Evolutionary conservation across 2,329 filamentous ascomycete species (phyloP).

Genomic region (Emergomyces africanus): DNA sequence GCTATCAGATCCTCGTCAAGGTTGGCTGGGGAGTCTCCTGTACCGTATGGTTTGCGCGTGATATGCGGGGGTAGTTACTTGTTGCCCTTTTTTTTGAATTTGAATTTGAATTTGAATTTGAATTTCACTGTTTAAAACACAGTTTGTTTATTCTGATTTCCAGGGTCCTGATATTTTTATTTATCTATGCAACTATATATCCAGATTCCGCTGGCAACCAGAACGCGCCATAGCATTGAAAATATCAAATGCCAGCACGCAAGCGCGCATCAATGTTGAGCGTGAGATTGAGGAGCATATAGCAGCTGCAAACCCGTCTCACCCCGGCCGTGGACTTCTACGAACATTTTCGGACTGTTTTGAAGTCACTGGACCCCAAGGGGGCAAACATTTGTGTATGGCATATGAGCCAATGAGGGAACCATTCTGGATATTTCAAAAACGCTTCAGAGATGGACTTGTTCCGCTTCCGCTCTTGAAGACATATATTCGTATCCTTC

Average conservation of each 20-base stretch:
- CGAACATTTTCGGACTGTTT: constrained; percentile 19
- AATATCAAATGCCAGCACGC: constrained; percentile 4
- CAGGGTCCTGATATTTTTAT: neutral
- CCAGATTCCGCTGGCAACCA: constrained; percentile 1
- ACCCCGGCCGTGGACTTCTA: constrained; percentile 16
- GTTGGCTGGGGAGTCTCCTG: constrained; percentile 7
- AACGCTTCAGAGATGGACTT: constrained; percentile 11
- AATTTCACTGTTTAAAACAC: neutral
- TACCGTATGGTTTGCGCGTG: constrained; percentile 9
- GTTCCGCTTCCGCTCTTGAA: constrained; percentile 18
- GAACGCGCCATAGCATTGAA: constrained; percentile 8
- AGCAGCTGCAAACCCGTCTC: constrained; percentile 12
- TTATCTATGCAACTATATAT: too few species aligned
- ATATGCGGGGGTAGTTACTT: constrained; percentile 3
- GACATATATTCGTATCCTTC: constrained; percentile 19
- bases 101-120: too few species aligned
- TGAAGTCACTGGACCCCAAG: constrained; percentile 10
- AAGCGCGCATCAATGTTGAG: constrained; percentile 6
- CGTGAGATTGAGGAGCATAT: constrained; percentile 18
- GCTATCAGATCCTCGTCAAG: constrained; percentile 7
- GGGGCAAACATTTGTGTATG: constrained; percentile 18
- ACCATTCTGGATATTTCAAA: constrained; percentile 18
- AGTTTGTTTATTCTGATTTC: neutral
- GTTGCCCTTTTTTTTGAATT: neutral
- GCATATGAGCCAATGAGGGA: constrained; percentile 23